These are phyloP conservation scores for Solanum ossicruentum DNA, from an alignment of 257 asterid species.

Conservation along the genomic window DNA sequence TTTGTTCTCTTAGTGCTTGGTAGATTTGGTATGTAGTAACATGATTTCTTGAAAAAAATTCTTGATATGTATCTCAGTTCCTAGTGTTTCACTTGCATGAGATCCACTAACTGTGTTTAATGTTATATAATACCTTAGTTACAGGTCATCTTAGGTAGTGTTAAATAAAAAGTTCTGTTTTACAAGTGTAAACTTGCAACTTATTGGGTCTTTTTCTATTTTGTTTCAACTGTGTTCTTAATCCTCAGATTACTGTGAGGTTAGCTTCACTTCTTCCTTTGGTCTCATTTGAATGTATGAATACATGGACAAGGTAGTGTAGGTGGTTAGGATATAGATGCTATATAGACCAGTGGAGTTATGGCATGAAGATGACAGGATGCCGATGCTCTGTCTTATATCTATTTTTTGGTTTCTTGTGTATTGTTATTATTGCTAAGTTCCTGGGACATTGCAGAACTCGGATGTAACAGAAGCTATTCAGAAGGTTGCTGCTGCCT, in stretches of 20 bases:
- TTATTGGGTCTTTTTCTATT: background rate
- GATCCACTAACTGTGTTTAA: background rate
- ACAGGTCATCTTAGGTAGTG: background rate
- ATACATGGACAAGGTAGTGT: background rate
- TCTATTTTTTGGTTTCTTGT: background rate
- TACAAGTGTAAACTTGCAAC: background rate
- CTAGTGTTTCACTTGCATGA: background rate
- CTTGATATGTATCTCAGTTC: background rate
- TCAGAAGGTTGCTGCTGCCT: conserved; percentile 77
- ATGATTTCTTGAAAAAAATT: background rate
- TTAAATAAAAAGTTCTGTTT: background rate
- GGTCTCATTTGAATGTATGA: background rate
- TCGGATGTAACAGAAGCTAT: conserved; percentile 12
- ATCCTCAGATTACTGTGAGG: background rate
- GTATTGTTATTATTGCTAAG: background rate
- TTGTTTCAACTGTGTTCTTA: background rate
- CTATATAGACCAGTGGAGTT: background rate
- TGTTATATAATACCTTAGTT: background rate
- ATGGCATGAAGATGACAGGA: background rate
- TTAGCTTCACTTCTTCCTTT: background rate
- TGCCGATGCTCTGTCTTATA: background rate
- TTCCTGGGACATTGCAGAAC: background rate
- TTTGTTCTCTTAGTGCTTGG: background rate
- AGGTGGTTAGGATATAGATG: background rate
- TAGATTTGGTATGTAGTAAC: background rate